phyloP scores from a whole-genome alignment of 2,329 filamentous ascomycete species.

The Zasmidium citrigriseum region DNA sequence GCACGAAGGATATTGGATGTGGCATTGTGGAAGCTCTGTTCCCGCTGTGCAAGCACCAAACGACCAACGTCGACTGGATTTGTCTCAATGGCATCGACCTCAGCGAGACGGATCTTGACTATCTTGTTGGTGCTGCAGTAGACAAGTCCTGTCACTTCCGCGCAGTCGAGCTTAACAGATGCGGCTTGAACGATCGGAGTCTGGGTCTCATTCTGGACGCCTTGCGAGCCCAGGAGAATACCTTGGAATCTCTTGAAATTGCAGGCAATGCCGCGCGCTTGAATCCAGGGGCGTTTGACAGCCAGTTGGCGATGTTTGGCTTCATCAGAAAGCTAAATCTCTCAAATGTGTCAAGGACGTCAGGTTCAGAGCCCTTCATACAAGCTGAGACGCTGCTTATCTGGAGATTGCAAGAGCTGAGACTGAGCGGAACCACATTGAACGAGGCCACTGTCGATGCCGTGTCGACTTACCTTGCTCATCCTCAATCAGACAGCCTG shows the following conservation, averaged over 20 bases:
- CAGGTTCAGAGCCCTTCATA: slow-evolving; percentile 64
- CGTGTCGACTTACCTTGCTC: slow-evolving; percentile 60
- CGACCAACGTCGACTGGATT: slow-evolving; percentile 72
- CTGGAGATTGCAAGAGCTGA: slow-evolving; percentile 68
- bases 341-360: slow-evolving; percentile 64
- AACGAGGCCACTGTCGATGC: slow-evolving; percentile 67
- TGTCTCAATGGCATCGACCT: slow-evolving; percentile 67
- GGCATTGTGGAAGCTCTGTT: slow-evolving; percentile 70
- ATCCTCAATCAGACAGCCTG: slow-evolving; percentile 57
- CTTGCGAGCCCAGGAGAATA: slow-evolving; percentile 64
- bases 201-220: slow-evolving; percentile 65
- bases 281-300: slow-evolving; percentile 64
- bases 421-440: slow-evolving; percentile 62
- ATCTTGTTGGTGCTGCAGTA: slow-evolving; percentile 67
- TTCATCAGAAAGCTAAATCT: slow-evolving; percentile 67
- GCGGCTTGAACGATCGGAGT: slow-evolving; percentile 59
- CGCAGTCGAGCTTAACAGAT: slow-evolving; percentile 67
- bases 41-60: slow-evolving; percentile 65
- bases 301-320: slow-evolving; percentile 66
- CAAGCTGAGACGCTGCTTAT: slow-evolving; percentile 65
- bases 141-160: slow-evolving; percentile 65
- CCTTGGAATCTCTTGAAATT: slow-evolving; percentile 67
- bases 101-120: slow-evolving; percentile 70
- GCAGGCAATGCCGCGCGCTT: slow-evolving; percentile 67
- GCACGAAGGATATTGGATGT: slow-evolving; percentile 61